phyloP scores from a whole-genome alignment of 768 basidiomycete species.

The Trametes punicea region DNA sequence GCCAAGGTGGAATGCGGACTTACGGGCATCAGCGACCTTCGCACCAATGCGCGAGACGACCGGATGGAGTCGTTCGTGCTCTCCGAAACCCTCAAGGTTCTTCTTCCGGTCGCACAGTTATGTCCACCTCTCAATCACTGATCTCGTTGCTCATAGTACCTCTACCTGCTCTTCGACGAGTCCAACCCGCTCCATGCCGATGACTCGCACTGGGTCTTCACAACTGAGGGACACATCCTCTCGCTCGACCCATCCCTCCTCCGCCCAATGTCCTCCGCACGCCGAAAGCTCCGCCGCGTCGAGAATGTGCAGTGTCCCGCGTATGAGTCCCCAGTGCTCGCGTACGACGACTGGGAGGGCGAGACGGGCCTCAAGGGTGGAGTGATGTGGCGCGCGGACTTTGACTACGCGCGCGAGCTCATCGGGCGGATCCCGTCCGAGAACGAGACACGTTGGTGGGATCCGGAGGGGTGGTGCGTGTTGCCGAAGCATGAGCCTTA shows the following conservation, averaged over 20 bases:
- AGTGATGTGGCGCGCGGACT: slow-evolving; percentile 68
- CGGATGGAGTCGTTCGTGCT: slow-evolving; percentile 98
- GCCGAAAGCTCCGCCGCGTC: slow-evolving; percentile 57
- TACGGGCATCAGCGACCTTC: slow-evolving; percentile 75
- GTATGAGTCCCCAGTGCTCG: slow-evolving; percentile 49
- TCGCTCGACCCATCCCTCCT: slow-evolving; percentile 55
- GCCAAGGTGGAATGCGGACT: slow-evolving; percentile 86
- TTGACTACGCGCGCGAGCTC: slow-evolving; percentile 79
- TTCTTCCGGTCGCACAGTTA: neutral
- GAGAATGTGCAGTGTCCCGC: slow-evolving; percentile 73
- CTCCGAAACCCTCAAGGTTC: slow-evolving; percentile 87
- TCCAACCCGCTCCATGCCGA: slow-evolving; percentile 68
- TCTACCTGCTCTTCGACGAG: slow-evolving; percentile 90
- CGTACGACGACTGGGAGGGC: slow-evolving; percentile 31
- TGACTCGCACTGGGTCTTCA: slow-evolving; percentile 86
- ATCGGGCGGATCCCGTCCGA: slow-evolving; percentile 50
- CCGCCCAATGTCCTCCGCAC: slow-evolving; percentile 53
- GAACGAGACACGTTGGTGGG: slow-evolving; percentile 58
- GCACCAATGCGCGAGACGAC: slow-evolving; percentile 76
- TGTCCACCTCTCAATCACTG: neutral
- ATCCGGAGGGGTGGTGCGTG: slow-evolving; percentile 71
- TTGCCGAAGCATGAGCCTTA: slow-evolving; percentile 63
- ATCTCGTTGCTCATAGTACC: slow-evolving; percentile 56
- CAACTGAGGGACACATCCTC: slow-evolving; percentile 93
- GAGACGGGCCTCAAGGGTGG: slow-evolving; percentile 56